Evolutionary conservation across 192 early-diverging fungal species (phyloP).

Genomic region (Globomyces pollinis-pini): DNA sequence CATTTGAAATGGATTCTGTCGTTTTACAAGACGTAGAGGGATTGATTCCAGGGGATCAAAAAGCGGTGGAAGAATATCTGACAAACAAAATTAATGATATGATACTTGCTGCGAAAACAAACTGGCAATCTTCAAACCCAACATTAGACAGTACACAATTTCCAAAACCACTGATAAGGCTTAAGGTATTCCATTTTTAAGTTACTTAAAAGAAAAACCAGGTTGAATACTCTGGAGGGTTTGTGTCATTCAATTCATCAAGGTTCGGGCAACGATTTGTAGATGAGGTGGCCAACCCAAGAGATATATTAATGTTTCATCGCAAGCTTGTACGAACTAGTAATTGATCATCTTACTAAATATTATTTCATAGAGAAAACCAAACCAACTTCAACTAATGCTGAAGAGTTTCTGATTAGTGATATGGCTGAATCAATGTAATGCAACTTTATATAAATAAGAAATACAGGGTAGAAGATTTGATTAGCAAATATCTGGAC

Average conservation of each 20-base stretch:
- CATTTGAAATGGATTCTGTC: constrained; percentile 74
- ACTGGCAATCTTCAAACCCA: constrained; percentile 40
- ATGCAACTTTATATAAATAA: too few relatives aligned
- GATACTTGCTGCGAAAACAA: constrained; percentile 54
- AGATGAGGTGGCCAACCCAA: constrained; percentile 77
- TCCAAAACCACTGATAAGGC: constrained; percentile 65
- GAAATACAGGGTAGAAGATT: constrained; percentile 69
- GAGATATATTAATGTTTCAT: constrained; percentile 78
- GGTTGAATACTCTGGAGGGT: constrained; percentile 85
- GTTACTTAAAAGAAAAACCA: too few relatives aligned
- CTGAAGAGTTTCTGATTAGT: constrained; percentile 45
- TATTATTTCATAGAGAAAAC: constrained; percentile 1
- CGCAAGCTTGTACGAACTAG: constrained; percentile 29
- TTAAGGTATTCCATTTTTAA: too few relatives aligned
- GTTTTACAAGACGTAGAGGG: constrained; percentile 41
- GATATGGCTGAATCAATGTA: constrained; percentile 59
- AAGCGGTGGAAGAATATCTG: constrained; percentile 45
- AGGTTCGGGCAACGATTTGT: constrained; percentile 77
- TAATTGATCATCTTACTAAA: neutral
- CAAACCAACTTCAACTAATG: constrained; percentile 2
- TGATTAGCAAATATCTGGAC: constrained; percentile 68
- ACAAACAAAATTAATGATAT: constrained; percentile 53
- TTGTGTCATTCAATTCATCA: constrained; percentile 74
- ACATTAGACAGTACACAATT: constrained; percentile 28
- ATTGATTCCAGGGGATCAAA: constrained; percentile 46